These are phyloP conservation scores for Coemansia sp. DNA, from an alignment of 192 early-diverging fungal genomes.

Conservation along the genomic window DNA sequence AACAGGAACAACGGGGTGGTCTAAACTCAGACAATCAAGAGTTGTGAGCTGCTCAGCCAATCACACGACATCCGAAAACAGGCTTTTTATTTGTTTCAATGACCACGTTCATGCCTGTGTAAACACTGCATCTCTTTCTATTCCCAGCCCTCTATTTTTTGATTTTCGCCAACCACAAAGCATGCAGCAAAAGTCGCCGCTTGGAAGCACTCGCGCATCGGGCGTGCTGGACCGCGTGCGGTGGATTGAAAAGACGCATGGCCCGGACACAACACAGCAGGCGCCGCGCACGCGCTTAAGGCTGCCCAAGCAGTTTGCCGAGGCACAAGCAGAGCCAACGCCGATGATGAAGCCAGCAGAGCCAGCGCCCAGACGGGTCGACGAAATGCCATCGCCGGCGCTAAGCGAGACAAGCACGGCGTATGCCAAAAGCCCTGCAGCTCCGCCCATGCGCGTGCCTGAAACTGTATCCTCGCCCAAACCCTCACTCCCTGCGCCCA, in stretches of 20 bases:
- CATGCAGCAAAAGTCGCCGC: conserved; percentile 3
- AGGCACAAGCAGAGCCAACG: background rate
- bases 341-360: background rate
- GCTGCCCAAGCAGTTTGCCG: conserved; percentile 36
- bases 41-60: too few species aligned
- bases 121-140: background rate
- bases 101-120: background rate
- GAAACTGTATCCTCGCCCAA: too few species aligned
- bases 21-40: too few species aligned
- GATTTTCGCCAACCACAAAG: background rate
- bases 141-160: background rate
- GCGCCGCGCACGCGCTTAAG: conserved; percentile 20
- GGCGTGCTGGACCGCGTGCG: conserved; percentile 44
- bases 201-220: conserved; percentile 1
- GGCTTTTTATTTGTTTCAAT: too few species aligned
- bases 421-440: conserved; percentile 6
- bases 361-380: background rate
- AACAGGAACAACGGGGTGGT: too few species aligned
- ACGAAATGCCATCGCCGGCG: conserved; percentile 25
- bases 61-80: too few species aligned
- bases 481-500: too few species aligned
- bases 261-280: background rate
- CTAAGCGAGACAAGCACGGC: conserved; percentile 32
- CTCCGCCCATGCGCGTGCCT: background rate
- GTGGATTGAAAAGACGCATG: conserved; percentile 51